phyloP scores from a whole-genome alignment of 306 rosid species.

The Citrullus amarus region DNA sequence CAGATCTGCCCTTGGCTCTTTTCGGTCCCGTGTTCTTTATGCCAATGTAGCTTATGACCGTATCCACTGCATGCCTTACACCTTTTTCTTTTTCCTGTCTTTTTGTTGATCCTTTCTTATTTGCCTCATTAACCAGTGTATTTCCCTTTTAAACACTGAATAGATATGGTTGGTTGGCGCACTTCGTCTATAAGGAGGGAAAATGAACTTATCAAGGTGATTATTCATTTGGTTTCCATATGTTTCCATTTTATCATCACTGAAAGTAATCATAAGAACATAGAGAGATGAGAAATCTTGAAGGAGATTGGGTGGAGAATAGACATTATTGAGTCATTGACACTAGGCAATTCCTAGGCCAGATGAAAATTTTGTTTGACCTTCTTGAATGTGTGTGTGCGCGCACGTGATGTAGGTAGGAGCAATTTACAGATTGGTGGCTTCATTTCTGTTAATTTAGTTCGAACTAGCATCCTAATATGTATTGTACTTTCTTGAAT shows the following conservation, averaged over 20 bases:
- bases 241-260: conserved; percentile 11
- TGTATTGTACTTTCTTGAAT: neutral
- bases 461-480: neutral
- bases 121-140: conserved; percentile 16
- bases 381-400: neutral
- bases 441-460: neutral
- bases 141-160: conserved; percentile 15
- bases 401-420: neutral
- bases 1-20: conserved; percentile 84
- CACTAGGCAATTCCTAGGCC: neutral
- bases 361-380: neutral
- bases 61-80: conserved; percentile 32
- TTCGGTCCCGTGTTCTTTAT: conserved; percentile 58
- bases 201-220: conserved; percentile 65
- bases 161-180: conserved; percentile 99
- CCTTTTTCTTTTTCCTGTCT: neutral
- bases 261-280: neutral
- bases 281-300: neutral
- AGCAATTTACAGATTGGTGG: neutral
- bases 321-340: neutral
- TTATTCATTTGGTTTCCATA: conserved; percentile 9
- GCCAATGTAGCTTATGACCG: conserved; percentile 96
- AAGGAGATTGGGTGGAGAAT: neutral
- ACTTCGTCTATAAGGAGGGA: conserved; percentile 95
- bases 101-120: neutral